Base-by-base conservation (phyloP, 129 eudicot genomes). In the Saposhnikovia divaricata region DNA sequence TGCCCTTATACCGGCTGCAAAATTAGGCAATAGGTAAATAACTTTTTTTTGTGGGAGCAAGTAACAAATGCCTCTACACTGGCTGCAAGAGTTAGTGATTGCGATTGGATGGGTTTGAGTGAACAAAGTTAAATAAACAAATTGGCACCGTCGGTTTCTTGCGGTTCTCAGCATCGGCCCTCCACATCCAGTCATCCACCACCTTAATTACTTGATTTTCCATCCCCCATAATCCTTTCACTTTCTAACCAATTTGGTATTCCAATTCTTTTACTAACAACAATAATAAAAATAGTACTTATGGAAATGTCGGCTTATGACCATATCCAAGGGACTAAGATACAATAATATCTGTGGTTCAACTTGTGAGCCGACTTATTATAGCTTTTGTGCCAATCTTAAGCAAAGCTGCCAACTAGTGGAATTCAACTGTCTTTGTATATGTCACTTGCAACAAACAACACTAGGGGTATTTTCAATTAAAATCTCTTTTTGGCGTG, bases 121-220 rank as follows among this genome's bases (percentile, higher is more conserved):
- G 0, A 18, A 18, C 28, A 14, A 48, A 14, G 53, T 47, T 0
- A 59, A 43, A 8, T 28, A n/a, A n/a, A 10, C 13, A 18, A 47
- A n/a, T 27, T 23, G 4, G 25, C 53, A 73, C 37, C 77, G 4
- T 73, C 53, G 75, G 48, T 46, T 72, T 72, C 34, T 42, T 19
- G 76, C 45, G 50, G 76, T 72, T 72, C 76, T 72, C 51, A 42
- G 38, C 25, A 74, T 74, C 38, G 44, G 77, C 2, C 53, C 77
- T 9, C 19, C 38, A 5, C 50, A 46, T 46, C n/a, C n/a, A n/a
- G n/a, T n/a, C n/a, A n/a, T n/a, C 63, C 27, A 53, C 63, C 11
- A 55, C 19, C 47, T 44, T 44, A 46, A 46, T 55, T 6, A 55
- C 69, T 61, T 25, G 69, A 12, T 61, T 61, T 61, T 61, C 69